phyloP scores from a whole-genome alignment of 768 basidiomycete genomes.

The Russula abietina region DNA sequence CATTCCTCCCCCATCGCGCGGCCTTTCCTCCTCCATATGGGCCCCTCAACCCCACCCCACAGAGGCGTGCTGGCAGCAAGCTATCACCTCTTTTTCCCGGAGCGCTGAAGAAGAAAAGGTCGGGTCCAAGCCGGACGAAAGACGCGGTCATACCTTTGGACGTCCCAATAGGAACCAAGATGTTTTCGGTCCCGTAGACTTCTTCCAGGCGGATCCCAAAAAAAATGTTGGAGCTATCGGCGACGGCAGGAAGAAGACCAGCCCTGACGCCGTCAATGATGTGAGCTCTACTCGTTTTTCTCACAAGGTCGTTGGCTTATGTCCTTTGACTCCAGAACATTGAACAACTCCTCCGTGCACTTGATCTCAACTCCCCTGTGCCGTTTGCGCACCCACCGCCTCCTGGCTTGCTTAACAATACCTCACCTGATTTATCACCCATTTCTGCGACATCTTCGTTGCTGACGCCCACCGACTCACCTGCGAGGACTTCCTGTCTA shows the following conservation, averaged over 20 bases:
- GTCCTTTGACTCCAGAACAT: constrained; percentile 49
- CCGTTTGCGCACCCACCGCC: constrained; percentile 38
- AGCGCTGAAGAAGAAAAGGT: constrained; percentile 40
- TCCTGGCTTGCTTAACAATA: constrained; percentile 39
- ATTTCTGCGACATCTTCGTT: constrained; percentile 65
- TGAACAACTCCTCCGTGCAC: constrained; percentile 70
- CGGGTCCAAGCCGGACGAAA: constrained; percentile 25
- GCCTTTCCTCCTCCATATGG: constrained; percentile 56
- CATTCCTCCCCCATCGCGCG: constrained; percentile 21
- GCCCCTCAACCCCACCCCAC: constrained; percentile 72
- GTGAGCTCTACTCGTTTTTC: constrained; percentile 35
- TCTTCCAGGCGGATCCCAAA: constrained; percentile 36
- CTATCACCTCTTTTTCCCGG: constrained; percentile 49
- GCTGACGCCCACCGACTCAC: constrained; percentile 71
- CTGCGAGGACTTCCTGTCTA: constrained; percentile 53
- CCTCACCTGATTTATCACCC: constrained; percentile 65
- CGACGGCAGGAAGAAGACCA: constrained; percentile 65
- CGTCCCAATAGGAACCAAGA: constrained; percentile 46
- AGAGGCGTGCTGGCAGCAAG: constrained; percentile 61
- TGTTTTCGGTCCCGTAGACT: constrained; percentile 54
- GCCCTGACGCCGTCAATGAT: constrained; percentile 50
- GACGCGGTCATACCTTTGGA: constrained; percentile 29
- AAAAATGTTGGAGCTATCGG: constrained; percentile 66
- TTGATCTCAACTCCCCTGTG: constrained; percentile 74
- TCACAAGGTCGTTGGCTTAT: constrained; percentile 22